Evolutionary conservation across 371 early-diverging fungal species (phyloP).

Genomic region (Mortierella sp.): DNA sequence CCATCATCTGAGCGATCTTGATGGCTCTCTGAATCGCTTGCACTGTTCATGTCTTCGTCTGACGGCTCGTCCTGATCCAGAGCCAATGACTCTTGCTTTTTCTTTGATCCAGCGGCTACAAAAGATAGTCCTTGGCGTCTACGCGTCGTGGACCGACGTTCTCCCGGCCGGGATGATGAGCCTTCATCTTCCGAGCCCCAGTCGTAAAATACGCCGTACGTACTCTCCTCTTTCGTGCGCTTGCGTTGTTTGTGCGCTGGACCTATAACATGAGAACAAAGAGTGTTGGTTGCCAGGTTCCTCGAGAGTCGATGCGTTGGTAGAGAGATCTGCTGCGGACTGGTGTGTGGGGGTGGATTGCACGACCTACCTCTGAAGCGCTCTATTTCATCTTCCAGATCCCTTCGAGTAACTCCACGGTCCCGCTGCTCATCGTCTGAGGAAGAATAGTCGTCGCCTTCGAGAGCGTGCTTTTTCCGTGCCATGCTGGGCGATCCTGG

Average conservation of each 20-base stretch:
- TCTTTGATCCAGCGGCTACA: constrained; percentile 26
- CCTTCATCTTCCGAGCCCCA: constrained; percentile 35
- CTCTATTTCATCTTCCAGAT: constrained; percentile 40
- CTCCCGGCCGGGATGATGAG: constrained; percentile 1
- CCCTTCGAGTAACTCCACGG: constrained; percentile 26
- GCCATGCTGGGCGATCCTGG: constrained; percentile 32
- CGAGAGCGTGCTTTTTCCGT: constrained; percentile 31
- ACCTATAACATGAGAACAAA: constrained; percentile 10
- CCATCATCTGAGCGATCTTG: not conserved
- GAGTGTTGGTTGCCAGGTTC: not conserved
- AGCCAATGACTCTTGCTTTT: too few species aligned
- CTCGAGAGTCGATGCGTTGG: not conserved
- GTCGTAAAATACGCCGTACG: constrained; percentile 37
- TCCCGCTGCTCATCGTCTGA: constrained; percentile 36
- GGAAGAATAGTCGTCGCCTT: constrained; percentile 31
- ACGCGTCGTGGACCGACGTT: constrained; percentile 12
- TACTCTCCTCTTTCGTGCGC: constrained; percentile 34
- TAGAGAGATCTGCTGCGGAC: not conserved
- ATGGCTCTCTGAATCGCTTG: not conserved
- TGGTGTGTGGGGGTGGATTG: too few species aligned
- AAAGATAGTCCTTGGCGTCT: constrained; percentile 32
- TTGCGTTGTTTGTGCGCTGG: constrained; percentile 32
- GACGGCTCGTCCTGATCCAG: too few species aligned
- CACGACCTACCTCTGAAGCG: constrained; percentile 32
- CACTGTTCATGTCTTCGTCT: not conserved